Base-by-base conservation (phyloP, 352 stramenopile species). In the Pythium folliculosum region DNA sequence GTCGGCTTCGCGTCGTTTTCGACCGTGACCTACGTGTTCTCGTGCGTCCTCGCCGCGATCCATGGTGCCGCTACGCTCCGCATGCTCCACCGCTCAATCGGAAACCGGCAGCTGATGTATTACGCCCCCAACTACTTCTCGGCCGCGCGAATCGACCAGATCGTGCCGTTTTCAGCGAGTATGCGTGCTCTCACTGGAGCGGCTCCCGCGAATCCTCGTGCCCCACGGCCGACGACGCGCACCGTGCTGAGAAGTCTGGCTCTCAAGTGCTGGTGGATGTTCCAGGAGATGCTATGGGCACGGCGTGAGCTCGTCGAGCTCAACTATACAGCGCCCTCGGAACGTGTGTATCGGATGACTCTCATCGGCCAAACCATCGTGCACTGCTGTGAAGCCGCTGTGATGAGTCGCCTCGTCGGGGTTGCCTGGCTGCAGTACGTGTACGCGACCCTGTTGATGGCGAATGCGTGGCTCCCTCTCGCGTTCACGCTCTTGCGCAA, bases 81-180 rank as follows among this genome's bases (percentile, higher is more conserved):
- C 0, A 73, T 73, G 66, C 1, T 73, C 1, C 55, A 52, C 14
- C 66, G 65, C 2, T 69, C 66, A 10, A 1, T 7, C 2, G n/a
- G n/a, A n/a, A 57, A 22, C 25, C 21, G 60, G 8, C 60, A 73
- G 48, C 66, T 73, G 19, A 73, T 73, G 60, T 73, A 73, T 38
- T 73, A 73, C 40, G 66, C 54, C 14, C 66, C 54, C 10, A 73
- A 68, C 23, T 57, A 52, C 22, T 69, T 65, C 9, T 64, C 25
- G 1, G 51, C 38, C 1, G 23, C 44, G 16, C 66, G 66, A 45
- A 65, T 30, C n/a, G 60, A 65, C 54, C 59, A 69, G n/a, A 67
- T 73, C 37, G 44, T 73, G 59, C 66, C 66, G 16, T 73, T 73
- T 47, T 60, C 66, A n/a, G 60, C 48, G 17, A 73, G 53, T 43